Evolutionary conservation across 2,329 filamentous ascomycete species (phyloP).

Genomic region (Aspergillus caelatus): DNA sequence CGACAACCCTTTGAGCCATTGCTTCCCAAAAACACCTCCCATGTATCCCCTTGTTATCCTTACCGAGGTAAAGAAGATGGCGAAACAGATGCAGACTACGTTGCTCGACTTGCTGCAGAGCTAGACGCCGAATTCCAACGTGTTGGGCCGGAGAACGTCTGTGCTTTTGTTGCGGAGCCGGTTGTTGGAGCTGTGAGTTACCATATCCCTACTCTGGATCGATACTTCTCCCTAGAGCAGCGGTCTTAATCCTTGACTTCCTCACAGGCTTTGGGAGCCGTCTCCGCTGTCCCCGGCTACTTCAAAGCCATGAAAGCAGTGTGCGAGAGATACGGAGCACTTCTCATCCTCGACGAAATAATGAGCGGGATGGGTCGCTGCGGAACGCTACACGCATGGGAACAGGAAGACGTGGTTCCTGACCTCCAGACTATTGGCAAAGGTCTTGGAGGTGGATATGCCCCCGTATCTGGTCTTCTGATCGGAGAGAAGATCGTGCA

Average conservation of each 20-base stretch:
- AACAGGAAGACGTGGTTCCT: conserved; percentile 60
- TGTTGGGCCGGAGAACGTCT: conserved; percentile 67
- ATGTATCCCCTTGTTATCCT: conserved; percentile 68
- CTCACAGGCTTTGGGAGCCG: conserved; percentile 65
- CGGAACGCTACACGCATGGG: conserved; percentile 63
- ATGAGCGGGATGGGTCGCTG: conserved; percentile 67
- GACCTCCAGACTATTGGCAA: conserved; percentile 65
- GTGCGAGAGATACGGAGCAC: conserved; percentile 70
- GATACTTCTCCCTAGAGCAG: background rate
- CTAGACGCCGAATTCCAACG: conserved; percentile 68
- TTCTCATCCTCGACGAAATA: conserved; percentile 79
- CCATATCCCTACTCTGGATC: background rate
- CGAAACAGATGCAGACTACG: conserved; percentile 63
- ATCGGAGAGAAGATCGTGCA: conserved; percentile 54
- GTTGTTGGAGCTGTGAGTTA: conserved; percentile 68
- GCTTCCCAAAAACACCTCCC: conserved; percentile 58
- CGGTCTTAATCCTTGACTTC: background rate
- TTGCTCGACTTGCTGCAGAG: conserved; percentile 63
- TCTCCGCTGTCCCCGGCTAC: conserved; percentile 68
- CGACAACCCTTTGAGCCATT: conserved; percentile 65
- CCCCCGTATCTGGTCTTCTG: conserved; percentile 58
- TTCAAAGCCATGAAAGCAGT: conserved; percentile 68
- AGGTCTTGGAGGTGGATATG: conserved; percentile 60
- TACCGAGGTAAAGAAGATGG: conserved; percentile 59
- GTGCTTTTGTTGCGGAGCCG: conserved; percentile 73